phyloP scores from a whole-genome alignment of 169 alveolate species.

The Eimeria tenella region DNA sequence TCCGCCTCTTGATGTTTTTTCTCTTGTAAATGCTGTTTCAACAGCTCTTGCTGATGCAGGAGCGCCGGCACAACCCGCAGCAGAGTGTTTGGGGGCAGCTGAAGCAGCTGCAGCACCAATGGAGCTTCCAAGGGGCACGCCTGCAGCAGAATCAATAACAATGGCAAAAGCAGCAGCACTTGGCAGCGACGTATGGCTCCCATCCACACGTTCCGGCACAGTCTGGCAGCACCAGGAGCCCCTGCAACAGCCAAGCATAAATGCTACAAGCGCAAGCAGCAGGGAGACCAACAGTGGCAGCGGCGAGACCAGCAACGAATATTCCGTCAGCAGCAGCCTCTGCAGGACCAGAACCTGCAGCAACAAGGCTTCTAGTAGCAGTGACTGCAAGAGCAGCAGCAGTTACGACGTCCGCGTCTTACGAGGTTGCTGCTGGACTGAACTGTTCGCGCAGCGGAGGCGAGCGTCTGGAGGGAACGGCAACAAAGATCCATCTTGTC shows the following conservation, averaged over 20 bases:
- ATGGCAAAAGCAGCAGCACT: not conserved
- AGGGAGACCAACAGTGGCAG: not conserved
- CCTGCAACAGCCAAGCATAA: not conserved
- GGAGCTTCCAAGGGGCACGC: conserved; percentile 5
- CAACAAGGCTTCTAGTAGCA: not conserved
- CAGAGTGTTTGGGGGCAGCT: not conserved
- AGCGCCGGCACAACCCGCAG: conserved; percentile 28
- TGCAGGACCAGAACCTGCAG: not conserved
- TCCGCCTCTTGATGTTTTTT: not conserved
- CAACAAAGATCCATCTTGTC: conserved; percentile 44
- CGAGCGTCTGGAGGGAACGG: conserved; percentile 24
- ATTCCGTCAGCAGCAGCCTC: not conserved
- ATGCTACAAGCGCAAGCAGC: not conserved
- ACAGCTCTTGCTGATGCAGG: conserved; percentile 40
- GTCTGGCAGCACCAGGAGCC: not conserved
- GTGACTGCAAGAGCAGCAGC: not conserved
- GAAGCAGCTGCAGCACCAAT: conserved; percentile 31
- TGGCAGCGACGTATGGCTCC: not conserved
- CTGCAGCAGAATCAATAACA: not conserved
- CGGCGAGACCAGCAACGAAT: not conserved
- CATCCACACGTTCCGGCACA: not conserved
- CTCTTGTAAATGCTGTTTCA: conserved; percentile 19
- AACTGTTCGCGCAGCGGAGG: conserved; percentile 7
- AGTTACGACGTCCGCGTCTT: not conserved
- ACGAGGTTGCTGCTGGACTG: conserved; percentile 17